Evolutionary conservation across 768 basidiomycete genomes (phyloP), one percentile per base, ranked within the genome.

Genomic region (Collybia nuda): DNA sequence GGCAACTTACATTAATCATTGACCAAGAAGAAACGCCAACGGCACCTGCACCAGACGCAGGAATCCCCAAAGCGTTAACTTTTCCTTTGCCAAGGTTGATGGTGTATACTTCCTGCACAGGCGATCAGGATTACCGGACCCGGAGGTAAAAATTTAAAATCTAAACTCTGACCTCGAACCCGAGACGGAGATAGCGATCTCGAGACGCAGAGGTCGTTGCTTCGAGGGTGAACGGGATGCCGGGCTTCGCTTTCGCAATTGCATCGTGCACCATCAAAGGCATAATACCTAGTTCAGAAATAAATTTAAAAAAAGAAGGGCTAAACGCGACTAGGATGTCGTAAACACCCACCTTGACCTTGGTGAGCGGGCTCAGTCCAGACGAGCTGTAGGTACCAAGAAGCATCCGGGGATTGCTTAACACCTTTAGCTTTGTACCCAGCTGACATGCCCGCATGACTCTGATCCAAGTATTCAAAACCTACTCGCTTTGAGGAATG

Each of bases 311-410:
- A 44, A 28, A 44, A 17, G 19, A n/a, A 28, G 17, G 17, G 15
- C 7, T 23, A 28, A 35, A 32, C 6, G 12, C 12, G n/a, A 22
- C 26, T 38, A 23, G 22, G 24, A 11, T 19, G 44, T 28, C 15
- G 12, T 26, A 21, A 7, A 22, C 11, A n/a, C 9, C 23, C n/a
- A 66, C 67, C 68, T 59, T 57, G 50, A 18, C 65, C 65, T 52
- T 66, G 62, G 43, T 55, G 55, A 4, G 59, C 60, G 21, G 67
- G 67, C 24, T 60, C 56, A 2, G 66, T 66, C 46, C 56, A 53
- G 5, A 60, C 57, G 15, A 63, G 43, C 32, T 64, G 61, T 24
- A 71, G 52, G 44, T 69, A 64, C 65, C 67, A 71, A 5, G 63
- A 58, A 15, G 57, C 53, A 14, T 67, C 62, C 1, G 61, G 57